Conservation (phyloP, 129 eudicot species). For the Escallonia rubra region DNA sequence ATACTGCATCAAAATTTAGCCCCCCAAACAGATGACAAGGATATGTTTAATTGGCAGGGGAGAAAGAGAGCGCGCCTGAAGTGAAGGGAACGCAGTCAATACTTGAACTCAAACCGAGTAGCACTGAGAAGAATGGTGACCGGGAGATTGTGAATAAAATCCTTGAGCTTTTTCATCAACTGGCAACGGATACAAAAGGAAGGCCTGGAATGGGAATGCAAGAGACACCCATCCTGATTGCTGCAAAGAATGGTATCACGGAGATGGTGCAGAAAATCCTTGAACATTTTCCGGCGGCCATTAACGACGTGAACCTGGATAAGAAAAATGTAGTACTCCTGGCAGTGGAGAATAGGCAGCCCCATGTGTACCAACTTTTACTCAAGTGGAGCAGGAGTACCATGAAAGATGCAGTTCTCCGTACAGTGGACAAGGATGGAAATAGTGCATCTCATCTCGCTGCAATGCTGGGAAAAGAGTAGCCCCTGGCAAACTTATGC, state of each 20-base stretch:
- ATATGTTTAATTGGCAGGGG: too few species aligned
- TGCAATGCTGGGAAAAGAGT: not conserved
- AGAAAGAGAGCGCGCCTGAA: too few species aligned
- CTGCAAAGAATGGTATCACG: conserved; percentile 16
- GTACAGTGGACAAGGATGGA: conserved; percentile 5
- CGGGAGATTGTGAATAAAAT: too few species aligned
- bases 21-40: too few species aligned
- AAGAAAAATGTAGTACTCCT: conserved; percentile 15
- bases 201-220: not conserved
- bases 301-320: conserved; percentile 9
- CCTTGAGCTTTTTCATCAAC: too few species aligned
- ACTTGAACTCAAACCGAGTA: too few species aligned
- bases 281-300: conserved; percentile 9
- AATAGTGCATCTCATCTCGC: conserved; percentile 19
- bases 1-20: too few species aligned
- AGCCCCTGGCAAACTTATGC: conserved; percentile 14
- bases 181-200: not conserved
- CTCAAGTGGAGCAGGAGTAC: not conserved
- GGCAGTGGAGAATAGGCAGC: conserved; percentile 22
- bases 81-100: too few species aligned
- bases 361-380: conserved; percentile 1
- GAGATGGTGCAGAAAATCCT: conserved; percentile 25
- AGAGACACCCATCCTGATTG: conserved; percentile 18
- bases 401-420: conserved; percentile 6
- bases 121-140: too few species aligned